Conservation (phyloP, 768 basidiomycete genomes). For the Amanita muscaria region DNA sequence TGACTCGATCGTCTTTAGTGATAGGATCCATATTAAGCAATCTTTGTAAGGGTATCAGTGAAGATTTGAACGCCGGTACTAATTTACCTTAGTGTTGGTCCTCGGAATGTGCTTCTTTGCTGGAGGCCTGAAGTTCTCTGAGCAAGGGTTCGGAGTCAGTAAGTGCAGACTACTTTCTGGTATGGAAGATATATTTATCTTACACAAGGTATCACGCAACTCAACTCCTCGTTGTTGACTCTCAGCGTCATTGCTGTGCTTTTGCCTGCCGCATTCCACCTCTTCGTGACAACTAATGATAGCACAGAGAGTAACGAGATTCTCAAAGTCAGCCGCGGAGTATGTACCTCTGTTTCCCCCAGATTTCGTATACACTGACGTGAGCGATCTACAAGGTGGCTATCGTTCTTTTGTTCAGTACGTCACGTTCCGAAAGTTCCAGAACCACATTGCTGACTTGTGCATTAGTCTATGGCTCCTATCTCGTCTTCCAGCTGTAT, state of each 20-base stretch:
- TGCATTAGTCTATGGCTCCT: slow-evolving; percentile 62
- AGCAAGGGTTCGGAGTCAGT: slow-evolving; percentile 75
- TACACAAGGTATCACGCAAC: slow-evolving; percentile 44
- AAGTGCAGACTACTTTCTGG: slow-evolving; percentile 24
- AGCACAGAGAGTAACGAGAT: slow-evolving; percentile 34
- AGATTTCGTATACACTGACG: neutral
- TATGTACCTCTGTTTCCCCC: slow-evolving; percentile 24
- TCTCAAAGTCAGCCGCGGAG: slow-evolving; percentile 65
- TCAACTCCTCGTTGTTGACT: slow-evolving; percentile 68
- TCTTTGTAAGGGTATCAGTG: slow-evolving; percentile 45
- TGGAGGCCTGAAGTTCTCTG: slow-evolving; percentile 67
- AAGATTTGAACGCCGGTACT: slow-evolving; percentile 6
- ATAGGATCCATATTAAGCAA: slow-evolving; percentile 86
- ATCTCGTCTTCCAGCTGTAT: slow-evolving; percentile 71
- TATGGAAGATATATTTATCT: neutral
- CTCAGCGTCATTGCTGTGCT: slow-evolving; percentile 76
- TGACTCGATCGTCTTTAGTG: slow-evolving; percentile 34
- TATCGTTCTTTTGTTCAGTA: slow-evolving; percentile 70
- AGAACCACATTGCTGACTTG: slow-evolving; percentile 6
- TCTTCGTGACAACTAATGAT: slow-evolving; percentile 28
- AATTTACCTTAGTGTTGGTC: slow-evolving; percentile 50
- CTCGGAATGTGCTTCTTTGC: slow-evolving; percentile 90
- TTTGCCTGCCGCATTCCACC: slow-evolving; percentile 74
- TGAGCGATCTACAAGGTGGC: slow-evolving; percentile 64
- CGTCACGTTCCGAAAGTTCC: slow-evolving; percentile 14